Conservation (phyloP, 257 asterid genomes). For the Datura wrightii region DNA sequence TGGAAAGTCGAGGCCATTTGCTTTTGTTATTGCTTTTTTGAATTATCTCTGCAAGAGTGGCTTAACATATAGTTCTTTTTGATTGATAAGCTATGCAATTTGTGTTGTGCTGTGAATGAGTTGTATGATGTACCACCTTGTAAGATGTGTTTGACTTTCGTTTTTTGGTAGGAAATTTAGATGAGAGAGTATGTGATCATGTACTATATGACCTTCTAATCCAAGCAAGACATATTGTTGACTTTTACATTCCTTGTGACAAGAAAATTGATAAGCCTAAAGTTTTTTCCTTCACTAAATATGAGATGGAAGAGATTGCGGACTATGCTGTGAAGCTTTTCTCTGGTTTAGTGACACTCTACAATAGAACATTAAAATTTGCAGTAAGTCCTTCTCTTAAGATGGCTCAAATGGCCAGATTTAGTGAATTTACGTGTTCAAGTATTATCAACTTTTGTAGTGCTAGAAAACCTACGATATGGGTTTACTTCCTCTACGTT, state of each 20-base stretch:
- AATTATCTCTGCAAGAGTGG: neutral
- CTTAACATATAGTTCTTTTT: neutral
- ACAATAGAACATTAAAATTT: slow-evolving; percentile 75
- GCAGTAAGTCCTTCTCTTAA: slow-evolving; percentile 53
- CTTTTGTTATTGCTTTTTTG: slow-evolving; percentile 5
- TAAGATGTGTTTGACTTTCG: neutral
- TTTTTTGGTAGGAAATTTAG: slow-evolving; percentile 69
- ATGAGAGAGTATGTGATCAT: slow-evolving; percentile 82
- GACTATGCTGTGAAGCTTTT: slow-evolving; percentile 93
- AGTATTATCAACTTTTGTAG: slow-evolving; percentile 20
- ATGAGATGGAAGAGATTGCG: slow-evolving; percentile 87
- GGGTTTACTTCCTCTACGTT: slow-evolving; percentile 40
- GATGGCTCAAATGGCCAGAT: neutral
- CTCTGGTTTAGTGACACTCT: slow-evolving; percentile 82
- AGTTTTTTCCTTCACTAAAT: slow-evolving; percentile 90
- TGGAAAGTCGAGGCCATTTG: neutral
- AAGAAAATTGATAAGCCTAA: slow-evolving; percentile 80
- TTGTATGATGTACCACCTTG: slow-evolving; percentile 14
- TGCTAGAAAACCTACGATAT: slow-evolving; percentile 20
- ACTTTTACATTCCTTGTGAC: slow-evolving; percentile 81
- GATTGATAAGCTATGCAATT: neutral
- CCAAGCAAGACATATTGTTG: slow-evolving; percentile 89
- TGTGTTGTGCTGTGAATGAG: slow-evolving; percentile 5
- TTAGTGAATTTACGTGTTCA: neutral
- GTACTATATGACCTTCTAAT: slow-evolving; percentile 92